These are phyloP conservation scores for Nannochloris sp. DNA, from an alignment of 139 green algal species.

Conservation along the genomic window DNA sequence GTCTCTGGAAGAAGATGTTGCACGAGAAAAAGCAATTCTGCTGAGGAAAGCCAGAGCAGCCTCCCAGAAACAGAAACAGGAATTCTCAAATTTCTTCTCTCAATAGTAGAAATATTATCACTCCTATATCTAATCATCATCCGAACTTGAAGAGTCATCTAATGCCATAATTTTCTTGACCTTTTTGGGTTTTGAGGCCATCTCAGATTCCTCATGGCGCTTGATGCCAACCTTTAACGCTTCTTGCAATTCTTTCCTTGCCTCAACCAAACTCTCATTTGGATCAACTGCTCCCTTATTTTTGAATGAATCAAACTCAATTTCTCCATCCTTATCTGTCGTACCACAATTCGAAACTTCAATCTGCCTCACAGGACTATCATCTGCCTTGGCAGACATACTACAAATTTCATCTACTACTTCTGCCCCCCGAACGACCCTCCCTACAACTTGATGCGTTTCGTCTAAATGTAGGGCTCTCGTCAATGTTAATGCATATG, in stretches of 20 bases:
- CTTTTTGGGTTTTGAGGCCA: too few relatives aligned
- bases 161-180: too few relatives aligned
- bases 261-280: too few relatives aligned
- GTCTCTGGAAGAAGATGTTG: constrained; percentile 5
- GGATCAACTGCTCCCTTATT: too few relatives aligned
- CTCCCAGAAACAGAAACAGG: constrained; percentile 14
- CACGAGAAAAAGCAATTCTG: constrained; percentile 21
- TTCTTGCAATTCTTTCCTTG: too few relatives aligned
- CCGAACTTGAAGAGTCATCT: too few relatives aligned
- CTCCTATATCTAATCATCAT: too few relatives aligned
- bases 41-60: constrained; percentile 3
- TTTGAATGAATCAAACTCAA: background rate
- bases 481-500: constrained; percentile 44
- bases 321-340: background rate
- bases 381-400: constrained; percentile 28
- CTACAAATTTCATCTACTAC: constrained; percentile 35
- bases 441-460: constrained; percentile 58
- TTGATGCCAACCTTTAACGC: too few relatives aligned
- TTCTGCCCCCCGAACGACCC: constrained; percentile 31
- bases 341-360: constrained; percentile 5
- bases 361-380: constrained; percentile 26
- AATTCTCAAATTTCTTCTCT: constrained; percentile 18
- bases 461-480: constrained; percentile 39
- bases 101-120: background rate
- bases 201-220: too few relatives aligned